phyloP scores from a whole-genome alignment of 2,329 filamentous ascomycete species.

The Fonsecaea multimorphosa region DNA sequence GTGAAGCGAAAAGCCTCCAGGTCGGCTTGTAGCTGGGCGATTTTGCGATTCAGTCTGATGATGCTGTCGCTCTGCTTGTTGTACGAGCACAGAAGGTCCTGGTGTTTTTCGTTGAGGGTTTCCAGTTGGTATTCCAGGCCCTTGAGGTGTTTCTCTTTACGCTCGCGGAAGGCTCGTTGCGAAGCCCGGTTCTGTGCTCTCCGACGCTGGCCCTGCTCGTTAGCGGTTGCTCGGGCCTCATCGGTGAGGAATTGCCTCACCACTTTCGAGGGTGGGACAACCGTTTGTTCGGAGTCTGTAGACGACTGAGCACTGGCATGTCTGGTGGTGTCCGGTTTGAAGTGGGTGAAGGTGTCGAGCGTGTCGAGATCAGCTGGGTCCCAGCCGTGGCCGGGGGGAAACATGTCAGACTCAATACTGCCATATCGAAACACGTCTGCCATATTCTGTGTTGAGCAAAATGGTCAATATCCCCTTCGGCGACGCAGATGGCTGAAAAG shows the following conservation, averaged over 20 bases:
- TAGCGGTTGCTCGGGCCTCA: neutral
- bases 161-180: conserved; percentile 88
- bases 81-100: conserved; percentile 42
- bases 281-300: conserved; percentile 10
- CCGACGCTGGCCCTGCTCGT: conserved; percentile 68
- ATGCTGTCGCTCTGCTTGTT: conserved; percentile 34
- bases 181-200: conserved; percentile 94
- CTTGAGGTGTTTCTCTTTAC: conserved; percentile 88
- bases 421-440: conserved; percentile 10
- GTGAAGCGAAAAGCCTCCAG: conserved; percentile 16
- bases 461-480: neutral
- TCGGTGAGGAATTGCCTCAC: conserved; percentile 5
- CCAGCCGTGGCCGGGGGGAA: conserved; percentile 12
- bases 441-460: conserved; percentile 7
- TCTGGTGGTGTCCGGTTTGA: neutral
- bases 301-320: neutral
- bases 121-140: conserved; percentile 79
- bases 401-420: neutral
- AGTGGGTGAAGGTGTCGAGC: conserved; percentile 2
- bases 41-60: conserved; percentile 21
- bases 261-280: conserved; percentile 19
- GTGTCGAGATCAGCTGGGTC: conserved; percentile 8
- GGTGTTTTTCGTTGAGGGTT: conserved; percentile 55
- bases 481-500: neutral
- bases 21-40: conserved; percentile 23